These are phyloP conservation scores for Adansonia gregorii DNA, from an alignment of 441 rosid genomes.

Conservation along the genomic window DNA sequence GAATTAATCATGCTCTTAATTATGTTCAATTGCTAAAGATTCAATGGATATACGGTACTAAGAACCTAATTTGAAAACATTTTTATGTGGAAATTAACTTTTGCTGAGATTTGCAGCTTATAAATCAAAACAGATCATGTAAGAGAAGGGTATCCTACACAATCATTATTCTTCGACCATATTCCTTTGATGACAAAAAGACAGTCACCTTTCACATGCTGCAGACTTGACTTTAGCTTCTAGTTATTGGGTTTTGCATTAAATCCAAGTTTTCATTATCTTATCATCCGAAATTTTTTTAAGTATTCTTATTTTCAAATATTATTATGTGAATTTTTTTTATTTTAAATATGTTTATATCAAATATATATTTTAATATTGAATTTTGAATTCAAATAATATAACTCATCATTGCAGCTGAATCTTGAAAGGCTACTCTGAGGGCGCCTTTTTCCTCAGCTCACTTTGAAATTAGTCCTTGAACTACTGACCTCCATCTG, in stretches of 20 bases:
- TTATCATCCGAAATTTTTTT: no score
- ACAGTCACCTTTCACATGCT: background rate
- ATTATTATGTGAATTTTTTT: no score
- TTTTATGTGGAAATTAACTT: background rate
- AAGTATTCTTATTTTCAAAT: no score
- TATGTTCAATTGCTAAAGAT: background rate
- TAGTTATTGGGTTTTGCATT: constrained; percentile 8
- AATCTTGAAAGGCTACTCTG: background rate
- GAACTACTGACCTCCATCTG: background rate
- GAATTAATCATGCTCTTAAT: background rate
- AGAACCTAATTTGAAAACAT: background rate
- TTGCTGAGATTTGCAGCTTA: background rate
- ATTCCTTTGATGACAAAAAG: background rate
- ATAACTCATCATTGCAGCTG: background rate
- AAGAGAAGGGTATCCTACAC: background rate
- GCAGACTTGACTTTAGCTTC: background rate
- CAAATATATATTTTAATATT: no score
- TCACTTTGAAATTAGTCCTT: background rate
- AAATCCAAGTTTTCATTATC: background rate
- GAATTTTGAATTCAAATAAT: no score
- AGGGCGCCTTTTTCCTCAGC: background rate
- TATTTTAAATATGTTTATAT: no score
- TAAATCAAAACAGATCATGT: background rate
- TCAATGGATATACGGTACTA: background rate
- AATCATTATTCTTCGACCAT: background rate